Base-by-base conservation (phyloP, 768 basidiomycete genomes). In the Cystobasidium onofrii region DNA sequence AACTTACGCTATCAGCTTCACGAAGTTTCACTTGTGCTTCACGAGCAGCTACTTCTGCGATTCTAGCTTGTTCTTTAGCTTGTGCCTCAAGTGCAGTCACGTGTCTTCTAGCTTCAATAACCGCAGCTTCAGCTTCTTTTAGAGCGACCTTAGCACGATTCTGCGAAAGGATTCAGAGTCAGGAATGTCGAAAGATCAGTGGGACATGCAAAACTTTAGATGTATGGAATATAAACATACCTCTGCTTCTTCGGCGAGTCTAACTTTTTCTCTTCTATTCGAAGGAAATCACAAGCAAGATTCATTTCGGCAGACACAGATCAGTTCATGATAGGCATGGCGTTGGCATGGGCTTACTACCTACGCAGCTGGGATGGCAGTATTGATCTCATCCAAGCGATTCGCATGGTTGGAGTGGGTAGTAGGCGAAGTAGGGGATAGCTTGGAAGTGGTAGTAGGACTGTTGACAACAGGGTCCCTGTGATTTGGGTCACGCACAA, bases 1-100 rank as follows among this genome's bases (percentile, higher is more conserved):
- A 4, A 52, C 65, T 29, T 29, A 67, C 65, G 10, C 36, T 44
- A 43, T 57, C 41, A 55, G 54, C n/a, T 44, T 50, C 67, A 50
- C 23, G 43, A 27, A 63, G 57, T 31, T 75, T 72, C 15, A 52
- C 74, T 34, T 75, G 69, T 10, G 55, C 60, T 36, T 75, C 74
- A 1, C 39, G 15, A 20, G 66, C 67, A n/a, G 67, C 67, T 17
- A 29, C 17, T 7, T 60, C 67, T n/a, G 67, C 67, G 3, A 52
- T 13, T 55, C 52, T 70, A 29, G 69, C 69, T 46, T 71, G 69
- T 17, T 34, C 54, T 9, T 15, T 39, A 10, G 69, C 69, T 55
- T 71, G 54, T 39, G 7, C 29, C 29, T 71, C 69, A 1, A 71
- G 55, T 27, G 33, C 54, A 18, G 17, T 39, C 10, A 71, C 33